Conservation (phyloP, 2,329 filamentous ascomycete species). For the Talaromyces sp. region DNA sequence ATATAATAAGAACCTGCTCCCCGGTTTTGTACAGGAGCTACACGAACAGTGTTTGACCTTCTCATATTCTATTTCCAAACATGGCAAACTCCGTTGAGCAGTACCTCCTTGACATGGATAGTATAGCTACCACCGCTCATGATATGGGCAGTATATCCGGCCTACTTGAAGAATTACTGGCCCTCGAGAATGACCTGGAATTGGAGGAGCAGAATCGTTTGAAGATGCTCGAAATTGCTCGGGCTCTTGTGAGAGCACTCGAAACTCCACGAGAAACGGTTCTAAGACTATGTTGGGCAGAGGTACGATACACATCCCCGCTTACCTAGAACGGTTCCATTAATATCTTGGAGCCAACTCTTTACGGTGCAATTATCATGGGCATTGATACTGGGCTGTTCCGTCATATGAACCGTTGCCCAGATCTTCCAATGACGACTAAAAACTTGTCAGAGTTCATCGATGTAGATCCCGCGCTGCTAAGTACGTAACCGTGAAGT, state of each 20-base stretch:
- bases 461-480: neutral
- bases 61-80: neutral
- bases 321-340: neutral
- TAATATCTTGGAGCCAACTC: neutral
- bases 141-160: neutral
- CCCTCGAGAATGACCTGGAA: neutral
- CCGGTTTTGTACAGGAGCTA: neutral
- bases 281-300: conserved; percentile 44
- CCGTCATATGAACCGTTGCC: neutral
- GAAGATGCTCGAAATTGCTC: conserved; percentile 14
- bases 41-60: neutral
- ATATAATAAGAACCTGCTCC: neutral
- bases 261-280: conserved; percentile 44
- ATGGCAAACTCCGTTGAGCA: neutral
- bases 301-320: conserved; percentile 18
- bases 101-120: conserved; percentile 4
- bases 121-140: conserved; percentile 7
- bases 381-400: neutral
- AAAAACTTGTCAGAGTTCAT: neutral
- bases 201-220: neutral
- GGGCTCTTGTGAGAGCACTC: conserved; percentile 19
- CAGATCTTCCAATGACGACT: neutral
- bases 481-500: neutral
- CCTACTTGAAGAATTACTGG: neutral
- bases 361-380: neutral